Percentiles rank a stretch among this genome's conserved stretches.
Evolutionary conservation across 352 stramenopile genomes (phyloP).

Genomic region (Phytophthora pini): DNA sequence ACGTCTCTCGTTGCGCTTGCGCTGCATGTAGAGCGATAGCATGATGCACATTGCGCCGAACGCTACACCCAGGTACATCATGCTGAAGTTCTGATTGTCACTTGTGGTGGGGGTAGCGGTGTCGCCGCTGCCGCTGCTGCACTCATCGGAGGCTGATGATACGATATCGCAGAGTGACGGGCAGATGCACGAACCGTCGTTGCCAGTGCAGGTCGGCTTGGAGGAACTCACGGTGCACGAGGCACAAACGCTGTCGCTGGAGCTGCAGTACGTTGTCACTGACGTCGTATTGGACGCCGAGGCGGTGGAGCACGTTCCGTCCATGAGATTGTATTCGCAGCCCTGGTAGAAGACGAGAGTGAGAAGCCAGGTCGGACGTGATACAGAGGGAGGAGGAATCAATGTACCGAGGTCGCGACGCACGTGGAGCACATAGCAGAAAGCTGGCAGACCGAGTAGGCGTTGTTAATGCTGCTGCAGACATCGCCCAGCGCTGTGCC

Average conservation of each 20-base stretch:
- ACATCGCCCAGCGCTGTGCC: slow-evolving; percentile 17
- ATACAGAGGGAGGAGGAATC: neutral
- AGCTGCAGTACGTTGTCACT: slow-evolving; percentile 29
- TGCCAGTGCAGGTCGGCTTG: slow-evolving; percentile 39
- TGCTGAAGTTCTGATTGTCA: slow-evolving; percentile 21
- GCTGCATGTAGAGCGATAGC: slow-evolving; percentile 50
- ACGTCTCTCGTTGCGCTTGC: slow-evolving; percentile 40
- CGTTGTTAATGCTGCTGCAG: slow-evolving; percentile 41
- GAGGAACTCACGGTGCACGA: slow-evolving; percentile 40
- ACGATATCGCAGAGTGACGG: slow-evolving; percentile 45
- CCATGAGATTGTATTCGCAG: slow-evolving; percentile 48
- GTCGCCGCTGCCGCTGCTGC: slow-evolving; percentile 14
- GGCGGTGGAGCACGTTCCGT: slow-evolving; percentile 27
- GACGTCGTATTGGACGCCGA: slow-evolving; percentile 21
- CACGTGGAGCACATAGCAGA: slow-evolving; percentile 50
- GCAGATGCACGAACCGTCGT: slow-evolving; percentile 46
- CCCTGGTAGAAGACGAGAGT: slow-evolving; percentile 22
- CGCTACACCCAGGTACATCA: slow-evolving; percentile 44
- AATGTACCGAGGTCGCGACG: slow-evolving; percentile 35
- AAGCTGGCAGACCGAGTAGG: slow-evolving; percentile 49
- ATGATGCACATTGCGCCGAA: slow-evolving; percentile 38
- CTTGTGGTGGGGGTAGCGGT: neutral
- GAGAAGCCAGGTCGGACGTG: neutral
- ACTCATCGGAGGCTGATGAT: slow-evolving; percentile 12
- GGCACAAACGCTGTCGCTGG: slow-evolving; percentile 32